Conservation (phyloP, 441 rosid genomes). For the Breynia disticha region DNA sequence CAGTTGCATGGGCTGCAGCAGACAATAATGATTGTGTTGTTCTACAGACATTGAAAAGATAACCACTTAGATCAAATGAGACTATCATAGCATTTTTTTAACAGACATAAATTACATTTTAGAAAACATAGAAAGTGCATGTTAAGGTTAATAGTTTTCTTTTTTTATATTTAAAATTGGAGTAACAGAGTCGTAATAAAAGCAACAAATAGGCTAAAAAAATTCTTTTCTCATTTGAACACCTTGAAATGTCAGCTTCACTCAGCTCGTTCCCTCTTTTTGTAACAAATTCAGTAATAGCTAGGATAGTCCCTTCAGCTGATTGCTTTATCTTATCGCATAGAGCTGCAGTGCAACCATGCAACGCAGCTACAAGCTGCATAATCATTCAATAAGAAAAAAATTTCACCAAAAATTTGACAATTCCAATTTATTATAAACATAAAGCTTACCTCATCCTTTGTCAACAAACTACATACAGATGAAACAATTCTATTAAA, state of each 20-base stretch:
- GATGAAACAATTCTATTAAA: slow-evolving; percentile 92
- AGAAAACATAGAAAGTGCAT: too few relatives aligned
- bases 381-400: slow-evolving; percentile 24
- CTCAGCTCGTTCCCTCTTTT: slow-evolving; percentile 78
- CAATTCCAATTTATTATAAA: slow-evolving; percentile 9
- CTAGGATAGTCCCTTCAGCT: slow-evolving; percentile 96
- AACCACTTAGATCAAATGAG: not conserved
- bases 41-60: slow-evolving; percentile 33
- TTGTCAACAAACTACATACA: slow-evolving; percentile 58
- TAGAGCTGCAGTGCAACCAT: slow-evolving; percentile 68
- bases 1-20: slow-evolving; percentile 85
- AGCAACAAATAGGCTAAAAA: slow-evolving; percentile 1
- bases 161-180: not conserved
- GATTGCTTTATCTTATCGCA: slow-evolving; percentile 88
- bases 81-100: not conserved
- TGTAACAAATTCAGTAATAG: slow-evolving; percentile 81
- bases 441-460: slow-evolving; percentile 62
- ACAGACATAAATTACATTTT: too few relatives aligned
- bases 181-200: not conserved
- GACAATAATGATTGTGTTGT: slow-evolving; percentile 89
- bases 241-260: slow-evolving; percentile 80
- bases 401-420: slow-evolving; percentile 4
- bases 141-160: too few relatives aligned
- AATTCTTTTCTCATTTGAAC: slow-evolving; percentile 14
- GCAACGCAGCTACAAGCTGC: slow-evolving; percentile 86